Evolutionary conservation across 371 early-diverging fungal species (phyloP).

Genomic region (Racocetra persica): DNA sequence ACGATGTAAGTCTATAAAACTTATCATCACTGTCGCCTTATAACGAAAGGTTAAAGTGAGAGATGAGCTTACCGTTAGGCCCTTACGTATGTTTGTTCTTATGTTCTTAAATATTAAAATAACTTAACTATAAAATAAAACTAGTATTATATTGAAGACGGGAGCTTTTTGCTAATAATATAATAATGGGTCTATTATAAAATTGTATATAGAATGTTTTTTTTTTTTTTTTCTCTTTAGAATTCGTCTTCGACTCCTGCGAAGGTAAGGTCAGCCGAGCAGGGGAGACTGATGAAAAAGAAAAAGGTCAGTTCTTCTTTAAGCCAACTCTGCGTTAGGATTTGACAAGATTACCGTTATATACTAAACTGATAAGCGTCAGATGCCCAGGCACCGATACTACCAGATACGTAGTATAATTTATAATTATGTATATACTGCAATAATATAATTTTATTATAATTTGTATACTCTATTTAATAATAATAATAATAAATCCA

Average conservation of each 20-base stretch:
- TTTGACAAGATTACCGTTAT: slow-evolving; percentile 23
- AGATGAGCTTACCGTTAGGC: background rate
- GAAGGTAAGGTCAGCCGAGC: slow-evolving; percentile 14
- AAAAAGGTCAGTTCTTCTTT: slow-evolving; percentile 22
- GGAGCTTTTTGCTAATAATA: too few relatives aligned
- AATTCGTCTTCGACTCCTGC: slow-evolving; percentile 35
- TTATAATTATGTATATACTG: too few relatives aligned
- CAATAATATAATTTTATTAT: too few relatives aligned
- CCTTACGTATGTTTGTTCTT: background rate
- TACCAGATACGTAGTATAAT: too few relatives aligned
- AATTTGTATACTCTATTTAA: too few relatives aligned
- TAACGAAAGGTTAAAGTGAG: too few relatives aligned
- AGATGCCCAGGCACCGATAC: too few relatives aligned
- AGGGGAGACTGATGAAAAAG: slow-evolving; percentile 29
- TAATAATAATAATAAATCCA: too few relatives aligned
- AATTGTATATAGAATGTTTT: background rate
- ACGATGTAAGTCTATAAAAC: background rate
- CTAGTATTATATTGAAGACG: too few relatives aligned
- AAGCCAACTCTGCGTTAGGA: background rate
- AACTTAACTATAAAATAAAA: too few relatives aligned
- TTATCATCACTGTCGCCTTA: background rate
- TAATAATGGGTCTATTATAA: background rate
- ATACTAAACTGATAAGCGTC: background rate
- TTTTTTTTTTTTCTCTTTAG: background rate
- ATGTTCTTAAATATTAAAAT: too few relatives aligned